Conservation (phyloP, 2,329 filamentous ascomycete genomes). For the Hymenoscyphus repandus region DNA sequence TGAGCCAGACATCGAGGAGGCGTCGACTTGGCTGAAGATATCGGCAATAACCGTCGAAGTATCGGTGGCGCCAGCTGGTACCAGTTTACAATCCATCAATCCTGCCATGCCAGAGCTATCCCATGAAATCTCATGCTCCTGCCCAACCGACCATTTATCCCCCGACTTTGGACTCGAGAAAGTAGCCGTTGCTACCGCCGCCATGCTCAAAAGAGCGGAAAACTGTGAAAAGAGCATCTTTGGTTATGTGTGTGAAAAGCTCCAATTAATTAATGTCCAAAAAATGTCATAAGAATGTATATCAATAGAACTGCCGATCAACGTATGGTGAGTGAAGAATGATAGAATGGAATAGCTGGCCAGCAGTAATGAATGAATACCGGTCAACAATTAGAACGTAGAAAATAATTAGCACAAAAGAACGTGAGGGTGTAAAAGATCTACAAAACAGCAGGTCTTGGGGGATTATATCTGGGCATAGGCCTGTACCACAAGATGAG, state of each 20-base stretch:
- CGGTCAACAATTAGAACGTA: constrained; percentile 5
- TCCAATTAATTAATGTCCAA: neutral
- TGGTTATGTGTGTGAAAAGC: neutral
- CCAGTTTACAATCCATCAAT: constrained; percentile 12
- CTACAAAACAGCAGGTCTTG: neutral
- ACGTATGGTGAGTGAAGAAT: neutral
- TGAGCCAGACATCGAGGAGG: constrained; percentile 19
- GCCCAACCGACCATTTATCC: constrained; percentile 11
- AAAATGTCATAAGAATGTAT: constrained; percentile 1
- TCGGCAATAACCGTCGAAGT: constrained; percentile 40
- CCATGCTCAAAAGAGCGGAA: constrained; percentile 7
- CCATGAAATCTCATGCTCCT: constrained; percentile 14
- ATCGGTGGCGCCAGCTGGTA: constrained; percentile 16
- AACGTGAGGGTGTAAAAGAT: constrained; percentile 4
- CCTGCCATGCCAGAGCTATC: constrained; percentile 12
- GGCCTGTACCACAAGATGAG: no score
- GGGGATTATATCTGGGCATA: neutral
- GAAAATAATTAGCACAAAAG: neutral
- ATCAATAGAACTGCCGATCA: neutral
- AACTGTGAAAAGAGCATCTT: constrained; percentile 16
- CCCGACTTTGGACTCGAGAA: constrained; percentile 14
- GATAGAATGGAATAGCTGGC: constrained; percentile 14
- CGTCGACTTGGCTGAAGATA: constrained; percentile 43
- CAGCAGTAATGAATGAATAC: constrained; percentile 15
- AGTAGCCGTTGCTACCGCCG: constrained; percentile 3